Evolutionary conservation across 164 flowering plant species (phyloP).

Genomic region (Stephania japonica): DNA sequence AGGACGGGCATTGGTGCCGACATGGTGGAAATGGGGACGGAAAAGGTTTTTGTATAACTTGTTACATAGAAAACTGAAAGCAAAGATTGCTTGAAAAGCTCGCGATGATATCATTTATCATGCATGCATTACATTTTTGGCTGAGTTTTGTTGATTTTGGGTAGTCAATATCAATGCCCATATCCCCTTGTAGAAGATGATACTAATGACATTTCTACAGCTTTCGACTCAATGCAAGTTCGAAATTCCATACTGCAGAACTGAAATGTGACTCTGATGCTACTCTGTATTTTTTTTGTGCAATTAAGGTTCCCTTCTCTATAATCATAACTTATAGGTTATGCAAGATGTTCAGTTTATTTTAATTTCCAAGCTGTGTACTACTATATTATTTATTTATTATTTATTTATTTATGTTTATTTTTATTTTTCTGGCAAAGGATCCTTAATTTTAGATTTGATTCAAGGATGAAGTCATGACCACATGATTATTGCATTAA

Average conservation of each 20-base stretch:
- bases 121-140: background rate
- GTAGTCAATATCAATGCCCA: background rate
- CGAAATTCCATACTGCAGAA: background rate
- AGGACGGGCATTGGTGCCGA: slow-evolving; percentile 29
- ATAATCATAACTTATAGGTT: background rate
- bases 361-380: background rate
- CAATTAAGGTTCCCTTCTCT: background rate
- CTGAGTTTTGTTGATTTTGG: slow-evolving; percentile 3
- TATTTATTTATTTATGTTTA: no score
- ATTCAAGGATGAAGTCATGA: no score
- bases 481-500: no score
- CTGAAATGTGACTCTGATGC: background rate
- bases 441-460: background rate
- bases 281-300: background rate
- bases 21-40: slow-evolving; percentile 84
- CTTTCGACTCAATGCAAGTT: background rate
- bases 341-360: background rate
- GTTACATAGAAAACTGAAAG: slow-evolving; percentile 9
- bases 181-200: slow-evolving; percentile 13
- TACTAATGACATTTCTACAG: background rate
- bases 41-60: slow-evolving; percentile 45
- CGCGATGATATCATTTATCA: background rate
- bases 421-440: background rate
- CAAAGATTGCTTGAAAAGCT: slow-evolving; percentile 6
- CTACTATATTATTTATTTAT: no score